Evolutionary conservation across 1,284 basidiomycete species (phyloP), one percentile per base, ranked within the genome.

Genomic region (Phenoliferia sp.): DNA sequence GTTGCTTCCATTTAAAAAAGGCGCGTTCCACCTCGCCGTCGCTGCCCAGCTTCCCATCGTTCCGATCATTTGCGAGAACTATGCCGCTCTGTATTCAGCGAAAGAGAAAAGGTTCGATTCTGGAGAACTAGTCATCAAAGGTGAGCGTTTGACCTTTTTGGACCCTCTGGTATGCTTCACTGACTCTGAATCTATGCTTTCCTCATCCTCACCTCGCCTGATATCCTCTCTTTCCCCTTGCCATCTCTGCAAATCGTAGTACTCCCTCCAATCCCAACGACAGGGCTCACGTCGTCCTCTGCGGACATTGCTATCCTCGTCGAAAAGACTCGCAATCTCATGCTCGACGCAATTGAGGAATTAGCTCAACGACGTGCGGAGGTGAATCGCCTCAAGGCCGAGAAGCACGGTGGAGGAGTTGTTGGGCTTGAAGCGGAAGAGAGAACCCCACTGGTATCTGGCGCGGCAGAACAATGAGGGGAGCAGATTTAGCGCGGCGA

Each of bases 1-100:
- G 36, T 80, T 97, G 76, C 83, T 93, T 3, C 89, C 92, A 0
- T 90, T 99, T 82, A 99, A 99, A 83, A 99, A 97, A 81, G 96
- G 96, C 50, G 94, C 94, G 0, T 99, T 99, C 84, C 93, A 99
- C 77, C 85, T 98, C 44, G 95, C 96, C 17, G 84, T 98, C 19
- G 89, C 96, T 80, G 88, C 89, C 69, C 80, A 77, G 59, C 84
- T 95, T 56, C 93, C 94, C 7, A 88, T 99, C 73, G 85, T 93
- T 22, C 94, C 95, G 12, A 86, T 99, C 63, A 89, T 99, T 0
- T 89, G 88, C 73, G 94, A 99, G 80, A 98, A 98, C 80, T 59
- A 78, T 65, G 67, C 74, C 19, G 55, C 61, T 22, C 52, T 74
- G 7, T 78, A 77, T 64, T 59, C 66, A 15, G 52, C 63, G n/a